Conservation (phyloP, 1,139 yeast genomes). For the Diutina ranongensis region DNA sequence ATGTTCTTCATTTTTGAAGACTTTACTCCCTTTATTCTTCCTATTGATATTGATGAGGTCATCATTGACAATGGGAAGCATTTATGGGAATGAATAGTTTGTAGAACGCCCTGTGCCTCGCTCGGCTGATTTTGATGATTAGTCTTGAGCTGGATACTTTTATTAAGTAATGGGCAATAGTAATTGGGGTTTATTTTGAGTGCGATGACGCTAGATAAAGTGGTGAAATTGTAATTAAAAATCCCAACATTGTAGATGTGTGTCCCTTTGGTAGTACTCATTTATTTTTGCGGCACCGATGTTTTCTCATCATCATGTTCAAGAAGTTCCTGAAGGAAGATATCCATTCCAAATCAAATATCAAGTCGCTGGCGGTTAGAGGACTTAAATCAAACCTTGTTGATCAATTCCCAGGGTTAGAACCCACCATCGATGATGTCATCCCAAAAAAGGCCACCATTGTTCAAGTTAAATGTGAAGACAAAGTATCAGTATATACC, state of each 20-base stretch:
- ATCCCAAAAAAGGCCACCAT: constrained; percentile 90
- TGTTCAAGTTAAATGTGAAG: constrained; percentile 77
- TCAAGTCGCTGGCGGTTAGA: constrained; percentile 87
- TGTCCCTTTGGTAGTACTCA: neutral
- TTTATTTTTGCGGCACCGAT: neutral
- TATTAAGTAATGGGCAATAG: constrained; percentile 45
- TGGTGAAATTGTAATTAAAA: constrained; percentile 67
- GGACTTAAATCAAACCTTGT: constrained; percentile 66
- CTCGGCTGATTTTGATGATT: constrained; percentile 36
- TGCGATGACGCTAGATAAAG: constrained; percentile 57
- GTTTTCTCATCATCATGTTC: constrained; percentile 24
- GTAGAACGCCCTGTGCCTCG: constrained; percentile 55
- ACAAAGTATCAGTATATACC: constrained; percentile 69
- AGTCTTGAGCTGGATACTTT: constrained; percentile 46
- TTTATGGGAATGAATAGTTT: neutral
- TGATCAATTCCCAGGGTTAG: constrained; percentile 60
- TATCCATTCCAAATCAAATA: constrained; percentile 80
- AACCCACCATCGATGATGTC: constrained; percentile 64
- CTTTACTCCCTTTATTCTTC: constrained; percentile 10
- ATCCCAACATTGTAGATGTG: constrained; percentile 39
- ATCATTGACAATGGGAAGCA: constrained; percentile 10
- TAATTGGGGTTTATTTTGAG: constrained; percentile 52
- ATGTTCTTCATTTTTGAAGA: constrained; percentile 22
- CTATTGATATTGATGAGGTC: constrained; percentile 15
- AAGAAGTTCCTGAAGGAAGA: constrained; percentile 77